Base-by-base conservation (phyloP, 2,329 filamentous ascomycete species). In the Fusarium sp. region DNA sequence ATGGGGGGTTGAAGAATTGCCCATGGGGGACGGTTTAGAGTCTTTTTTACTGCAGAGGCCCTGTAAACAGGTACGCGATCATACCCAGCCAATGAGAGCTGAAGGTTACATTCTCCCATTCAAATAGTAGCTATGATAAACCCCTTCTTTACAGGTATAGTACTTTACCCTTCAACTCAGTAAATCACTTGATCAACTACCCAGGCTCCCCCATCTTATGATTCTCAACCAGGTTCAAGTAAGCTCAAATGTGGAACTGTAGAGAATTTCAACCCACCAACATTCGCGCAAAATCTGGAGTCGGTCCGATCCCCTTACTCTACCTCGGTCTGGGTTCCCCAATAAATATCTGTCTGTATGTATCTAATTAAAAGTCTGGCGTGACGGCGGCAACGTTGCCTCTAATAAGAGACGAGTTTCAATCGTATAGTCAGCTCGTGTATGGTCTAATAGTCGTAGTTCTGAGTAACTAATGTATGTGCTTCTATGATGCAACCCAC, bases 181-280 rank as follows among this genome's bases (percentile, higher is more conserved):
- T 20, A 18, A 30, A 18, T 15, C 18, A 28, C n/a, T 28, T 30
- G n/a, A 22, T 41, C 6, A 36, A 38, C n/a, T 28, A 47, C 24
- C 18, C 51, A 44, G 20, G 24, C 35, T 54, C 26, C 54, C 44
- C 35, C 54, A 38, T 48, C 61, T 59, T 24, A 44, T 58, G 58
- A 70, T 65, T 32, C 59, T 47, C 41, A 54, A 51, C 28, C 57
- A 47, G 39, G 38, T 70, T 53, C 42, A 69, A 54, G 51, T 58
- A 70, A 70, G 66, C 67, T 70, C 60, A 66, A 70, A 32, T 54
- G 67, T 70, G 67, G 67, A 66, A 65, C 67, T 35, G 67, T 48
- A 66, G 58, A 70, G 66, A 39, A 66, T 70, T 70, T 69, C 57
- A 69, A 51, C 59, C 67, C 67, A 64, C 65, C 66, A 64, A 47